phyloP scores from a whole-genome alignment of 164 flowering plant genomes.

The Tetracentron sinense region DNA sequence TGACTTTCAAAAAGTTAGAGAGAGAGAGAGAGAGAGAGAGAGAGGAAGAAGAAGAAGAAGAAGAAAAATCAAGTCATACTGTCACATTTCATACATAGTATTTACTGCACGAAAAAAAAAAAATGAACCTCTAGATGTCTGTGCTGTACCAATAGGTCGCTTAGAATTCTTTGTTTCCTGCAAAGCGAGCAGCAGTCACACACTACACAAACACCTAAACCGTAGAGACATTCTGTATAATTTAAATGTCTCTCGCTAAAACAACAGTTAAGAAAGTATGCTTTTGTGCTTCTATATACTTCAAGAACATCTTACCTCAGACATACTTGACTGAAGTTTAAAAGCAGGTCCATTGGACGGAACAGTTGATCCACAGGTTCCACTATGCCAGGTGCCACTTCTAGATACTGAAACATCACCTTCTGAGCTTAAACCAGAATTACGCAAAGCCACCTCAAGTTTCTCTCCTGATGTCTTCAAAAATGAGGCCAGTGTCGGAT shows the following conservation, averaged over 20 bases:
- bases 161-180: slow-evolving; percentile 4
- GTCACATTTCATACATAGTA: too few relatives aligned
- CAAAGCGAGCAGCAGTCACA: neutral
- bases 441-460: slow-evolving; percentile 8
- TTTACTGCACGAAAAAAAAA: neutral
- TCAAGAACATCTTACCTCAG: neutral
- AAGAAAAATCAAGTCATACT: too few relatives aligned
- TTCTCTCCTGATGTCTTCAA: slow-evolving; percentile 26
- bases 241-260: neutral
- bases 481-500: slow-evolving; percentile 30
- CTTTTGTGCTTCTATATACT: neutral
- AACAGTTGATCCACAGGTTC: neutral
- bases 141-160: neutral
- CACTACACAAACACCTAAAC: neutral
- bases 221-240: neutral
- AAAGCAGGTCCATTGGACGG: neutral
- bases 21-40: too few relatives aligned
- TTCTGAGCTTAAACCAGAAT: neutral
- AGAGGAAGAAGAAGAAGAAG: too few relatives aligned
- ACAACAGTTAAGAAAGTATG: neutral
- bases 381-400: neutral
- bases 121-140: slow-evolving; percentile 6
- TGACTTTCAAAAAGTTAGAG: slow-evolving; percentile 3
- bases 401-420: neutral
- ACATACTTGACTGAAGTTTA: neutral